These are phyloP conservation scores for Arabis hirsuta DNA, from an alignment of 345 rosid genomes.

Conservation along the genomic window DNA sequence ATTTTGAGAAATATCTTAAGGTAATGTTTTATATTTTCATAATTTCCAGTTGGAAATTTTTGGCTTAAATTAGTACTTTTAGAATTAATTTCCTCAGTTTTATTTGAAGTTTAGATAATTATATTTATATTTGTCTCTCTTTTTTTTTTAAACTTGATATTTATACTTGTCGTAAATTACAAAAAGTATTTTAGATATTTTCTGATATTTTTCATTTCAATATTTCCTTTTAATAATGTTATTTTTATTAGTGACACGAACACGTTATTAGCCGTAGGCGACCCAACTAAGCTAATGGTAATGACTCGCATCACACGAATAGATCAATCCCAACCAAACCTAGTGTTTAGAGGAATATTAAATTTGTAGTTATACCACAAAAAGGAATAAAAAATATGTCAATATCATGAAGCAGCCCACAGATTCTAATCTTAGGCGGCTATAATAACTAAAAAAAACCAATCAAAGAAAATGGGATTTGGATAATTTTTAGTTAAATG, in stretches of 20 bases:
- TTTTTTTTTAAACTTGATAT: no score
- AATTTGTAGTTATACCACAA: constrained; percentile 27
- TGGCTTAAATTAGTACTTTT: no score
- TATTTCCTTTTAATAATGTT: no score
- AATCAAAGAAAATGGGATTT: constrained; percentile 29
- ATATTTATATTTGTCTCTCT: no score
- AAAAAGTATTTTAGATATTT: no score
- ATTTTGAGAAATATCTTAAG: no score
- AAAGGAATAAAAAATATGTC: constrained; percentile 15
- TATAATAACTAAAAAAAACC: constrained; percentile 9
- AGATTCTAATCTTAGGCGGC: constrained; percentile 38
- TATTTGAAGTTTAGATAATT: no score
- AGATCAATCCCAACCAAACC: constrained; percentile 37
- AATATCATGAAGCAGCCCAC: constrained; percentile 32
- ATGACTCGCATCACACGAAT: constrained; percentile 21
- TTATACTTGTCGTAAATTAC: no score
- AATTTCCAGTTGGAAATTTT: no score
- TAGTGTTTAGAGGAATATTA: constrained; percentile 7
- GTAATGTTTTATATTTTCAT: no score
- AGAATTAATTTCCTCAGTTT: no score
- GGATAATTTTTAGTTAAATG: constrained; percentile 33
- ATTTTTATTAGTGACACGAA: constrained; percentile 13
- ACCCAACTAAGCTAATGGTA: constrained; percentile 28
- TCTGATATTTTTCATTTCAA: no score
- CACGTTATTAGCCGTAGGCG: constrained; percentile 24